A percentile compares a stretch with the other conserved stretches of the same genome.
phyloP scores from a whole-genome alignment of 2,329 filamentous ascomycete species.

The Aaosphaeria pasadenensis region DNA sequence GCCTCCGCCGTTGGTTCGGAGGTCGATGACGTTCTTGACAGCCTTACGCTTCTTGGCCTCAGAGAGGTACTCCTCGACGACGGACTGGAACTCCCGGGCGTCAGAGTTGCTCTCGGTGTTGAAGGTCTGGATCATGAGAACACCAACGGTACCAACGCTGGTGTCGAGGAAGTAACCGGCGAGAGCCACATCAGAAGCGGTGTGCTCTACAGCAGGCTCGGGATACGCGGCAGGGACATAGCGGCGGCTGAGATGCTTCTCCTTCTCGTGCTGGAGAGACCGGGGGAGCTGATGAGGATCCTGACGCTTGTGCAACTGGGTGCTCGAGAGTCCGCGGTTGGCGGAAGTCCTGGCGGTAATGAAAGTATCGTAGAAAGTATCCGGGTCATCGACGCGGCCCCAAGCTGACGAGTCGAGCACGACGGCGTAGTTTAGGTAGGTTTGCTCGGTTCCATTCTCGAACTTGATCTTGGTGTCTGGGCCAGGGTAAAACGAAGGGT shows the following conservation, averaged over 20 bases:
- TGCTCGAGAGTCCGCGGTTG: not conserved
- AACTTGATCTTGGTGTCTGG: slow-evolving; percentile 27
- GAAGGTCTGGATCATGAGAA: slow-evolving; percentile 46
- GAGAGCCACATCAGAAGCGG: slow-evolving; percentile 29
- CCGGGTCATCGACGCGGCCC: slow-evolving; percentile 29
- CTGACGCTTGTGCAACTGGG: slow-evolving; percentile 18
- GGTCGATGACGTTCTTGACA: slow-evolving; percentile 61
- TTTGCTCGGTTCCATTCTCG: slow-evolving; percentile 33
- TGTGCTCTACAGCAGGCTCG: slow-evolving; percentile 32
- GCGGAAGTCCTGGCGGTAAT: slow-evolving; percentile 11
- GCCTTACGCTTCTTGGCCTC: slow-evolving; percentile 49
- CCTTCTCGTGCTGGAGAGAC: slow-evolving; percentile 26
- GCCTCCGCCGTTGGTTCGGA: slow-evolving; percentile 62
- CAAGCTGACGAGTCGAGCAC: slow-evolving; percentile 23
- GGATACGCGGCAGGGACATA: slow-evolving; percentile 34
- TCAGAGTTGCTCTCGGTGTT: slow-evolving; percentile 18
- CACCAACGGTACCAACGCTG: slow-evolving; percentile 42
- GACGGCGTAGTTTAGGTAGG: slow-evolving; percentile 29
- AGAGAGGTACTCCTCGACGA: slow-evolving; percentile 45
- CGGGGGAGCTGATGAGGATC: slow-evolving; percentile 20
- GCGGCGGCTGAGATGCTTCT: slow-evolving; percentile 20
- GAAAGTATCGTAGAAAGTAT: slow-evolving; percentile 41
- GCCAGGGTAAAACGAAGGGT: slow-evolving; percentile 32
- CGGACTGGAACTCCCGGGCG: slow-evolving; percentile 33
- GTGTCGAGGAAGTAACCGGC: slow-evolving; percentile 47